Evolutionary conservation across 2,329 filamentous ascomycete species (phyloP).

Genomic region (Penicillium rolfsii): DNA sequence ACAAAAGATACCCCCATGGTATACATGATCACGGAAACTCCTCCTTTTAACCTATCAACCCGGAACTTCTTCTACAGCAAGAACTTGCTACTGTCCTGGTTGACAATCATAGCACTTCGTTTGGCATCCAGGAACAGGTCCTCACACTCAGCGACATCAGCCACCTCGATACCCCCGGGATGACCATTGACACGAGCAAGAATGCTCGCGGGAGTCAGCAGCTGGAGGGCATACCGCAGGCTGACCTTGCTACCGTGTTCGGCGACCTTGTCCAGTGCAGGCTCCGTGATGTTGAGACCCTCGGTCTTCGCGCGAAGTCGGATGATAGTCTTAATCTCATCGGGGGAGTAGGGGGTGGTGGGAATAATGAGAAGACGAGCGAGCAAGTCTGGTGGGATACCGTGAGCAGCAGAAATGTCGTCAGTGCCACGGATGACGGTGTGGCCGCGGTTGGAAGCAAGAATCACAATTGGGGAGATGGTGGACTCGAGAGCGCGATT

Average conservation of each 20-base stretch:
- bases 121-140: slow-evolving; percentile 82
- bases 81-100: slow-evolving; percentile 67
- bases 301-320: slow-evolving; percentile 81
- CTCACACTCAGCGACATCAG: slow-evolving; percentile 79
- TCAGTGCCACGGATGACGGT: slow-evolving; percentile 88
- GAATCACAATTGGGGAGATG: slow-evolving; percentile 94
- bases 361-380: slow-evolving; percentile 94
- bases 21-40: slow-evolving; percentile 29
- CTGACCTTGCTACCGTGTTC: slow-evolving; percentile 87
- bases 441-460: slow-evolving; percentile 94
- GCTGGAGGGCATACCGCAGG: slow-evolving; percentile 87
- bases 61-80: slow-evolving; percentile 45
- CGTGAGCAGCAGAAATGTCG: slow-evolving; percentile 80
- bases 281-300: slow-evolving; percentile 75
- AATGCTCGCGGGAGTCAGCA: slow-evolving; percentile 88
- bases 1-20: slow-evolving; percentile 28
- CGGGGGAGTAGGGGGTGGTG: slow-evolving; percentile 82
- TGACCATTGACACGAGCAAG: slow-evolving; percentile 82
- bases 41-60: slow-evolving; percentile 42
- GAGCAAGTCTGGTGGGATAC: slow-evolving; percentile 90
- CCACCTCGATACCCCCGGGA: slow-evolving; percentile 70
- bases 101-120: slow-evolving; percentile 72
- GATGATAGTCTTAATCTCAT: slow-evolving; percentile 93
- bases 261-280: slow-evolving; percentile 83
- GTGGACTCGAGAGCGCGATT: slow-evolving; percentile 95